Conservation (phyloP, 139 green algal species). For the Chlorella vulgaris region DNA sequence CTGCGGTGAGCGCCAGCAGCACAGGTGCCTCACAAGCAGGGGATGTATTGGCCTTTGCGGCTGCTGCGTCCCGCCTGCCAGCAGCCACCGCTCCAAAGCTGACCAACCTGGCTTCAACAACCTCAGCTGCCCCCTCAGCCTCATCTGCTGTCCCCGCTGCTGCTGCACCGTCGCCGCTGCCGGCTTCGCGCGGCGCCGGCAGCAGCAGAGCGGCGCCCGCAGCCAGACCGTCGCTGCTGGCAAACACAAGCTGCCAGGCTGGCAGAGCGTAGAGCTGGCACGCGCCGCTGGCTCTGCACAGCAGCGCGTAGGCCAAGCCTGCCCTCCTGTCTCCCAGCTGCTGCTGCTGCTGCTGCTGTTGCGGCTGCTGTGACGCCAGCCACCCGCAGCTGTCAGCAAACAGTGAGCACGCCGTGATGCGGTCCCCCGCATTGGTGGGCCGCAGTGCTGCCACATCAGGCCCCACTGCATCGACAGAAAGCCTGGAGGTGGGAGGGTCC, state of each 20-base stretch:
- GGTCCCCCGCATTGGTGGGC: background rate
- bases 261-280: constrained; percentile 67
- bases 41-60: background rate
- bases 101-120: constrained; percentile 56
- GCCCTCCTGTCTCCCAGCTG: background rate
- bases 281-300: constrained; percentile 43
- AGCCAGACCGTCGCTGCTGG: constrained; percentile 23
- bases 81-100: constrained; percentile 39
- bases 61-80: background rate
- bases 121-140: background rate
- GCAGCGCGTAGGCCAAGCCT: constrained; percentile 33
- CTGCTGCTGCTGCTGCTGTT: background rate
- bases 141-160: background rate
- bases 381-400: constrained; percentile 61
- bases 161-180: background rate
- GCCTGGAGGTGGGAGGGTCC: constrained; percentile 3
- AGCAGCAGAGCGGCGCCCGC: constrained; percentile 37
- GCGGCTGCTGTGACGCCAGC: constrained; percentile 31
- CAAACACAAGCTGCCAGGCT: constrained; percentile 49
- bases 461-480: background rate
- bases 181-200: background rate
- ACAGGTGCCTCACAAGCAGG: constrained; percentile 60
- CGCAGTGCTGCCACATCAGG: background rate
- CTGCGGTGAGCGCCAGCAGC: constrained; percentile 66
- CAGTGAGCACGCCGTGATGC: constrained; percentile 58